A percentile compares a stretch with the other conserved stretches of the same genome.
These are phyloP conservation scores for Perilla frutescens DNA, from an alignment of 257 asterid species.

Conservation along the genomic window DNA sequence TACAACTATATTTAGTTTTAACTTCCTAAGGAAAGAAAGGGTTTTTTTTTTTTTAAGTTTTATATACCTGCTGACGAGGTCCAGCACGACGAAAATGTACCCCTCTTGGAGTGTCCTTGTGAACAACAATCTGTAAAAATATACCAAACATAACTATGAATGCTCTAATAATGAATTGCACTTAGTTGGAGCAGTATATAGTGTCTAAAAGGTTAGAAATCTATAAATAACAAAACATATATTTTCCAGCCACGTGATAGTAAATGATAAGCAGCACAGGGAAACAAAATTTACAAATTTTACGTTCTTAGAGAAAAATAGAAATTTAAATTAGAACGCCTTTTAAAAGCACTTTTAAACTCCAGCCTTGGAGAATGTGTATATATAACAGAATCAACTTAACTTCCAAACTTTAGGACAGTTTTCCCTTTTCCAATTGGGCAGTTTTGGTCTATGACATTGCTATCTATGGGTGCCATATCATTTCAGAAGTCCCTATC, in stretches of 20 bases:
- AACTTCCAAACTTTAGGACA: constrained; percentile 3
- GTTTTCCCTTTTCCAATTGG: not conserved
- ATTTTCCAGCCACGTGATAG: not conserved
- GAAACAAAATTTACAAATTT: constrained; percentile 8
- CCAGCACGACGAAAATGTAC: constrained; percentile 98
- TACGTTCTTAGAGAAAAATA: not conserved
- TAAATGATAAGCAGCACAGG: constrained; percentile 10
- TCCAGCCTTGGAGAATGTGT: constrained; percentile 12
- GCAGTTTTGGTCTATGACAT: constrained; percentile 16
- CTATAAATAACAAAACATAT: not conserved
- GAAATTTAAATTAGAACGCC: not conserved
- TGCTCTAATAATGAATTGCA: constrained; percentile 20
- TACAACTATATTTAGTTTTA: constrained; percentile 25
- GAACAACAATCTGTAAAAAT: constrained; percentile 76
- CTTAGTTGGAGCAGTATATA: not conserved
- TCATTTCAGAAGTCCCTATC: constrained; percentile 23
- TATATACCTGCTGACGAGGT: constrained; percentile 86
- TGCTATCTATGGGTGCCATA: constrained; percentile 12
- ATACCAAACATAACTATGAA: constrained; percentile 6
- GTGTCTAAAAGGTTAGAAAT: constrained; percentile 1
- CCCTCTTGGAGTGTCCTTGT: constrained; percentile 93
- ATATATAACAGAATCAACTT: constrained; percentile 11
- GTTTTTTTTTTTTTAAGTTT: not conserved
- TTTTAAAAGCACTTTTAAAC: not conserved
- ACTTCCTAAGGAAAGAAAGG: constrained; percentile 9